Conservation (phyloP, 352 stramenopile genomes). For the Phytophthora pisi region DNA sequence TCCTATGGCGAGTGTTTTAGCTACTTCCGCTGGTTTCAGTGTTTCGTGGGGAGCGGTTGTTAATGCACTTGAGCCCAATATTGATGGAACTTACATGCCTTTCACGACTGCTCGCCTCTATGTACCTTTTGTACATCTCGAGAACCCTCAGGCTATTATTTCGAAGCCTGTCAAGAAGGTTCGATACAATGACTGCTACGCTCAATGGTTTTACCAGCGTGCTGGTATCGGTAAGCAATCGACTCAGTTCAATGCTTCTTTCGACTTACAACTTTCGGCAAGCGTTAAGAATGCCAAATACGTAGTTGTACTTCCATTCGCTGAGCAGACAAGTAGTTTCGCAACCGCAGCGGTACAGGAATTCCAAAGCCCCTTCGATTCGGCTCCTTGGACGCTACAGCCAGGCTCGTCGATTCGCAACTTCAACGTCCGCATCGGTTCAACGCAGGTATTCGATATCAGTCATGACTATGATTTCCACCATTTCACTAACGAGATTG, state of each 20-base stretch:
- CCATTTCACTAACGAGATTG: background rate
- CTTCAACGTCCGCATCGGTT: slow-evolving; percentile 17
- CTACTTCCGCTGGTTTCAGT: too few species aligned
- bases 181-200: too few species aligned
- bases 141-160: too few species aligned
- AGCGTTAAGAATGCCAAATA: slow-evolving; percentile 16
- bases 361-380: slow-evolving; percentile 5
- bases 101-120: too few species aligned
- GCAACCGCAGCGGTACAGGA: slow-evolving; percentile 2
- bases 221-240: too few species aligned
- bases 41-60: too few species aligned
- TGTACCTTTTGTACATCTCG: too few species aligned
- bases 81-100: too few species aligned
- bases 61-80: too few species aligned
- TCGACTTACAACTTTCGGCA: slow-evolving; percentile 19
- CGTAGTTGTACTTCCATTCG: slow-evolving; percentile 13
- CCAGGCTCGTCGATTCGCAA: slow-evolving; percentile 7
- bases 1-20: slow-evolving; percentile 3
- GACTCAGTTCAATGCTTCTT: slow-evolving; percentile 5
- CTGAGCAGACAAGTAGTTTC: slow-evolving; percentile 7
- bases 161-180: too few species aligned
- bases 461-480: slow-evolving; percentile 7
- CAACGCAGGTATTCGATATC: slow-evolving; percentile 1
- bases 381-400: slow-evolving; percentile 3
- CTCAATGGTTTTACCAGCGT: too few species aligned